Evolutionary conservation across 257 asterid species (phyloP), one percentile per base, ranked within the genome.

Genomic region (Scutellaria minor): DNA sequence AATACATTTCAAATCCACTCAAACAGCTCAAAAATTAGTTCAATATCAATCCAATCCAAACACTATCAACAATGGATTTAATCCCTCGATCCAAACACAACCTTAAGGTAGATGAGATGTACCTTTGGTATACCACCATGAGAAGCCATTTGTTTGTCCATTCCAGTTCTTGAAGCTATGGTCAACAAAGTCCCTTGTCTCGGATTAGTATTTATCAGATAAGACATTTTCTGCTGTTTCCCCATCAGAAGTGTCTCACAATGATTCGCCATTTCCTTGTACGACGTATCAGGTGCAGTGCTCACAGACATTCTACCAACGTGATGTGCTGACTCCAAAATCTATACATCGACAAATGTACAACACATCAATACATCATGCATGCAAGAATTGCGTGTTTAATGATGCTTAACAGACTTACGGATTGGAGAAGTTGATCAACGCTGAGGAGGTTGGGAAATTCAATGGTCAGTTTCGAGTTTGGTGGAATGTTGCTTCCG

Each of bases 381-480:
- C 72, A 37, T 40, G 45, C 44, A 37, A 40, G 67, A 12, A 60
- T 9, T 56, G 0, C 3, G 24, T 10, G 41, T 57, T 7, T 12
- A 31, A 50, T 60, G 41, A 55, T 47, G 56, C 68, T 51, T 10
- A 80, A 69, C 48, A 74, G 7, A 84, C 99, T 85, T 85, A 94
- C 99, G 31, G 97, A 91, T 81, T 92, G 97, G 20, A 95, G 85
- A 75, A 95, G 98, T 78, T 95, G 98, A 74, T 92, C 88, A 20
- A 92, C 97, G 5, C 90, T 92, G 71, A 95, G 81, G 70, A 92
- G 86, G 77, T 80, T 81, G 39, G 98, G 90, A 70, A 80, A 73
- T 59, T 90, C 91, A 1, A 77, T 63, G 52, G 89, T 79, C 69
- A 85, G 61, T 27, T 78, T 80, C n/a, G 83, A 61, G 64, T 75